phyloP scores from a whole-genome alignment of 208 protist species.

The Dictyostelium gargantuum region DNA sequence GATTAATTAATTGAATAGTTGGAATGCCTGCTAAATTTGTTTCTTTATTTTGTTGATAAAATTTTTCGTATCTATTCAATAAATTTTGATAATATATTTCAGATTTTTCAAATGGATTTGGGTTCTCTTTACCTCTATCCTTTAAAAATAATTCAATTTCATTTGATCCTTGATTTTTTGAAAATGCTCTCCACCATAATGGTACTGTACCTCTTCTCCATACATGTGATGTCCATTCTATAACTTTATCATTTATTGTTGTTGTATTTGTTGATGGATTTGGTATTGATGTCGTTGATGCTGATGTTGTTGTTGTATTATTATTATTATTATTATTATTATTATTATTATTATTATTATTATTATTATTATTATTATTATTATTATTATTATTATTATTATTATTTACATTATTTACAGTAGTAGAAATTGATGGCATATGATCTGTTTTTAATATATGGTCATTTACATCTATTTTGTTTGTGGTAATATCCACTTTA shows the following conservation, averaged over 20 bases:
- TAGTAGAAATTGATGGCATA: too few relatives aligned
- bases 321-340: neutral
- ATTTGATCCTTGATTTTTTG: constrained; percentile 60
- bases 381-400: neutral
- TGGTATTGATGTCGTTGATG: neutral
- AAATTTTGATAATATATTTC: constrained; percentile 72
- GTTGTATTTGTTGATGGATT: neutral
- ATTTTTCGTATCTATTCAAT: constrained; percentile 18
- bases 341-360: neutral
- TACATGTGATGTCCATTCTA: constrained; percentile 70
- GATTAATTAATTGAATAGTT: neutral
- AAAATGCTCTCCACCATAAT: constrained; percentile 76
- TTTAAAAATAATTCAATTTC: constrained; percentile 34
- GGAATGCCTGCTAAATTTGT: constrained; percentile 22
- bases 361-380: neutral
- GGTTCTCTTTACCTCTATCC: constrained; percentile 72
- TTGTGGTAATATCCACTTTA: neutral
- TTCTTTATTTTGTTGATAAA: constrained; percentile 24
- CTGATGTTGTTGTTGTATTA: neutral
- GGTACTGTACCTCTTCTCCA: constrained; percentile 84
- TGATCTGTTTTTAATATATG: too few relatives aligned
- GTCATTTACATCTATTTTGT: too few relatives aligned
- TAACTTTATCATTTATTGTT: neutral
- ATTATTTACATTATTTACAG: too few relatives aligned
- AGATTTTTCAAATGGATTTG: constrained; percentile 69